phyloP scores from a whole-genome alignment of 306 rosid genomes.

The Calophaca sinica region DNA sequence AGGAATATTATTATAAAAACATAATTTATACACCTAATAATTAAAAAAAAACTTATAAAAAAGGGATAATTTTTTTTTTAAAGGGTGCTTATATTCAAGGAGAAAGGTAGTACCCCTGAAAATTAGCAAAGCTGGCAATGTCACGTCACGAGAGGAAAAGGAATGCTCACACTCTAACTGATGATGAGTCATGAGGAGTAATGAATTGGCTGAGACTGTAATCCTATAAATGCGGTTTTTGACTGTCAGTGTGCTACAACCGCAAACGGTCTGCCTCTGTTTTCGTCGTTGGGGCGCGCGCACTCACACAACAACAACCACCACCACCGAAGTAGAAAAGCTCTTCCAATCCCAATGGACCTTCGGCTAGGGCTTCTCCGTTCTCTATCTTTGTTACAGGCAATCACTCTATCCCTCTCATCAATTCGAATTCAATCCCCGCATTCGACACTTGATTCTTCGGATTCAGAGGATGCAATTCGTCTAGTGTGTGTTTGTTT shows the following conservation, averaged over 20 bases:
- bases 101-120: not conserved
- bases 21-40: too few species aligned
- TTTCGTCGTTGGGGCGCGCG: not conserved
- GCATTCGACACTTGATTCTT: not conserved
- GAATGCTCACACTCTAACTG: not conserved
- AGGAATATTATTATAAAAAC: too few species aligned
- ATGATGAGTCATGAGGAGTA: not conserved
- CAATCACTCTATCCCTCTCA: slow-evolving; percentile 45
- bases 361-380: slow-evolving; percentile 54
- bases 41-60: too few species aligned
- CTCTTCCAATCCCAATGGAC: slow-evolving; percentile 47
- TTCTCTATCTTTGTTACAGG: slow-evolving; percentile 63
- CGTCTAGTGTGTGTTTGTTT: not conserved
- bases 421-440: not conserved
- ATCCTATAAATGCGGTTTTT: slow-evolving; percentile 51
- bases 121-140: not conserved
- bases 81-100: too few species aligned
- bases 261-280: slow-evolving; percentile 48
- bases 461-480: slow-evolving; percentile 14
- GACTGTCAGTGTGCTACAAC: slow-evolving; percentile 1
- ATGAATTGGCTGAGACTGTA: not conserved
- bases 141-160: not conserved
- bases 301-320: not conserved
- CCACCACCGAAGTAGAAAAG: not conserved
- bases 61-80: too few species aligned